Evolutionary conservation across 441 rosid species (phyloP), one percentile per base, ranked within the genome.

Genomic region (Gossypium armourianum): DNA sequence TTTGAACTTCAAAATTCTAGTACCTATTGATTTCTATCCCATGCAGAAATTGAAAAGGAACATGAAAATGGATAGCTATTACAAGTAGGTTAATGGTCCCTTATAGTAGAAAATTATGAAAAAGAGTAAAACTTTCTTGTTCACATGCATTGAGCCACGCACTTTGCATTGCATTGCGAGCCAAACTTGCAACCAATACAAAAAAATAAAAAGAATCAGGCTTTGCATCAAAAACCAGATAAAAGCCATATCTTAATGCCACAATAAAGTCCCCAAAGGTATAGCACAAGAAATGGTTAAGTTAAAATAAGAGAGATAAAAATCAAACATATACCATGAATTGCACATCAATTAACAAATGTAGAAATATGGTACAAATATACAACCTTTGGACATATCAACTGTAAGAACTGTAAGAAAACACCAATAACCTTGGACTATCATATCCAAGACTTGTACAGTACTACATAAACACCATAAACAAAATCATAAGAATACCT

Each of bases 401-500:
- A 20, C 61, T 55, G 68, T 68, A 71, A 49, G 45, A 64, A 69
- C 56, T 54, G 52, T 60, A 53, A 74, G 72, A 69, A 61, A 61
- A 57, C 74, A 72, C 79, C 72, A 59, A 61, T 7, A 70, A 55
- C 73, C 70, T 32, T 73, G 77, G 61, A 74, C 69, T 21, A 58
- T 63, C 79, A 75, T 57, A 77, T 69, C 54, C 72, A 74, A 61
- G 69, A 78, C 61, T 45, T 63, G 72, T 78, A 71, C 74, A 50
- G 59, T 49, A 62, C 70, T 9, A 67, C 57, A 47, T 68, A 16
- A 72, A 57, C 67, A 80, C 57, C 57, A 19, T 73, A 55, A 70
- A 70, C 55, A 67, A 67, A 75, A 53, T 64, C 68, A 69, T 75
- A 76, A 59, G 68, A 71, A 53, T 79, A 82, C 81, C 85, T 76